Conservation (phyloP, 768 basidiomycete genomes). For the Kwoniella botswanensis region DNA sequence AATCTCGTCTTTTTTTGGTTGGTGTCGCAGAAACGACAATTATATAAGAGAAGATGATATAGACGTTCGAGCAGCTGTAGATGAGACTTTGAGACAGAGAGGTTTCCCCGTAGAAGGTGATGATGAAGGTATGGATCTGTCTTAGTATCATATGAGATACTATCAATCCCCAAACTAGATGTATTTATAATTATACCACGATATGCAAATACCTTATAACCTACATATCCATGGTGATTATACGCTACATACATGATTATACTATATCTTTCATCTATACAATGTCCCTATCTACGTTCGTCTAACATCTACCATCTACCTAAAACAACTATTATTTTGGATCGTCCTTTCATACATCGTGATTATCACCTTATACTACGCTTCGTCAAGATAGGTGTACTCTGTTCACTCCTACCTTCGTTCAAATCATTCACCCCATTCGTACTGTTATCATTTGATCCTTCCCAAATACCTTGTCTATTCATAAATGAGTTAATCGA, state of each 20-base stretch:
- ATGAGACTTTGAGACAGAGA: slow-evolving; percentile 39
- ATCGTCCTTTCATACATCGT: too few relatives aligned
- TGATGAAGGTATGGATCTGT: slow-evolving; percentile 36
- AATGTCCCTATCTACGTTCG: not conserved
- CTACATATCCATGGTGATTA: too few relatives aligned
- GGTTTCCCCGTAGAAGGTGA: slow-evolving; percentile 33
- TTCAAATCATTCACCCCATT: not conserved
- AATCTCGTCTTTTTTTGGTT: not conserved
- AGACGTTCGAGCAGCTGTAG: slow-evolving; percentile 47
- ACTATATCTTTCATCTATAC: not conserved
- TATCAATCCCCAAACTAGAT: not conserved
- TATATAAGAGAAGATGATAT: slow-evolving; percentile 51
- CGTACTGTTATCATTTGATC: too few relatives aligned
- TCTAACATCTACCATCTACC: not conserved
- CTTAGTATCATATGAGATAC: slow-evolving; percentile 7
- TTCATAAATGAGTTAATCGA: slow-evolving; percentile 19
- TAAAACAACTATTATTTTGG: not conserved
- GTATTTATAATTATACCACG: not conserved
- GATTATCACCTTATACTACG: not conserved
- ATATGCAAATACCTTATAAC: not conserved
- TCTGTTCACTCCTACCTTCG: slow-evolving; percentile 33
- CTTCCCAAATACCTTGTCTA: slow-evolving; percentile 20
- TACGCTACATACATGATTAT: too few relatives aligned
- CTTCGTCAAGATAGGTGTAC: slow-evolving; percentile 37
- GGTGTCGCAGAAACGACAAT: slow-evolving; percentile 35